Evolutionary conservation across 805 yeast genomes (phyloP).

Genomic region (Ogataea neopini): DNA sequence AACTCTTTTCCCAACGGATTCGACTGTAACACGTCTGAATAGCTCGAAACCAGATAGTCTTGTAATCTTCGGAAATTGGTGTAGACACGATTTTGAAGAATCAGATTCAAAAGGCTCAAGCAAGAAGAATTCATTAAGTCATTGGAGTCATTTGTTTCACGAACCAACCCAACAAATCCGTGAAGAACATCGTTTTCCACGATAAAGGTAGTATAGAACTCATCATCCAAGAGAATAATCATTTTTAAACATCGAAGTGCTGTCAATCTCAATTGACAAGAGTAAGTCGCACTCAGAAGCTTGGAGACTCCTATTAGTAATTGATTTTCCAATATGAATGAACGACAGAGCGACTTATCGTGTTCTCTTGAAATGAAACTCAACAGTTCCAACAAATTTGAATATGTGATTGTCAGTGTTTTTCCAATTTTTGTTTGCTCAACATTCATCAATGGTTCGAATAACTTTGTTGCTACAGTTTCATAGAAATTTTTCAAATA

Average conservation of each 20-base stretch:
- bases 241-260: slow-evolving; percentile 69
- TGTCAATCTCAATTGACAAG: slow-evolving; percentile 59
- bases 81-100: slow-evolving; percentile 22
- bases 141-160: slow-evolving; percentile 49
- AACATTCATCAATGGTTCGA: slow-evolving; percentile 30
- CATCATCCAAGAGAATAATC: slow-evolving; percentile 63
- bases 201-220: slow-evolving; percentile 55
- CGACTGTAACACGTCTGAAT: slow-evolving; percentile 14
- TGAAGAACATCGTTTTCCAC: slow-evolving; percentile 56
- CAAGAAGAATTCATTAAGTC: slow-evolving; percentile 75
- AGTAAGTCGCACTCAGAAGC: slow-evolving; percentile 45
- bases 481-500: slow-evolving; percentile 63
- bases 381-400: slow-evolving; percentile 64
- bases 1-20: slow-evolving; percentile 28
- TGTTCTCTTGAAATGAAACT: slow-evolving; percentile 69
- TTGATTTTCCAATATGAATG: slow-evolving; percentile 62
- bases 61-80: slow-evolving; percentile 24
- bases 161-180: slow-evolving; percentile 48
- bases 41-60: slow-evolving; percentile 23
- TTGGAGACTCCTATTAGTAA: slow-evolving; percentile 56
- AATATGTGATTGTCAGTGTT: slow-evolving; percentile 21
- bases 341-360: slow-evolving; percentile 54
- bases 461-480: slow-evolving; percentile 37
- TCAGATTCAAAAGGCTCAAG: slow-evolving; percentile 50
- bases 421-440: slow-evolving; percentile 6